These are phyloP conservation scores for Syncephalis plumigaleata DNA, from an alignment of 371 early-diverging fungal species.

Conservation along the genomic window DNA sequence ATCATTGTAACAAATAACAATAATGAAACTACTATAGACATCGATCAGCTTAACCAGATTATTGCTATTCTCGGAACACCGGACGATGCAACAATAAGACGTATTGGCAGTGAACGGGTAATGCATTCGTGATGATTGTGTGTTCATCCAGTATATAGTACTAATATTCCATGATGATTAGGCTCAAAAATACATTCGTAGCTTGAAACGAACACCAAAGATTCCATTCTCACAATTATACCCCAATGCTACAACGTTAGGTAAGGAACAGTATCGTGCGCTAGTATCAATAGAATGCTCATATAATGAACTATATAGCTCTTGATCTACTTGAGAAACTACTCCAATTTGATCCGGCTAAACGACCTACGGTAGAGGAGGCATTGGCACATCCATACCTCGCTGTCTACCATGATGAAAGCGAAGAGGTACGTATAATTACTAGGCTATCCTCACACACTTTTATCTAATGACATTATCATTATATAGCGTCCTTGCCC, in stretches of 20 bases:
- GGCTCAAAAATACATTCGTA: slow-evolving; percentile 92
- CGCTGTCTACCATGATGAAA: slow-evolving; percentile 54
- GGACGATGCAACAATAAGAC: slow-evolving; percentile 73
- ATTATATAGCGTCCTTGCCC: slow-evolving; percentile 35
- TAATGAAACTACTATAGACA: slow-evolving; percentile 24
- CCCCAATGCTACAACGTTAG: slow-evolving; percentile 42
- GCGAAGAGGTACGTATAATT: slow-evolving; percentile 36
- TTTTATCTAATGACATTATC: neutral
- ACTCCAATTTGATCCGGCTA: slow-evolving; percentile 61
- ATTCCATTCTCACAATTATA: slow-evolving; percentile 72
- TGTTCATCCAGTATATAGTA: neutral
- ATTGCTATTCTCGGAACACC: slow-evolving; percentile 95
- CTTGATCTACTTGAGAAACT: slow-evolving; percentile 66
- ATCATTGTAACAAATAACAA: neutral
- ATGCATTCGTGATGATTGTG: slow-evolving; percentile 1
- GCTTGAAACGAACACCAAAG: slow-evolving; percentile 72
- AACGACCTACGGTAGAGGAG: slow-evolving; percentile 64
- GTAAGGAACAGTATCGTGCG: slow-evolving; percentile 7
- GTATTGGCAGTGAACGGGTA: slow-evolving; percentile 68
- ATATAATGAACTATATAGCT: slow-evolving; percentile 33
- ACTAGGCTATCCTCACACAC: neutral
- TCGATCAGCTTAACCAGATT: slow-evolving; percentile 98
- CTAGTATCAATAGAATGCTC: neutral
- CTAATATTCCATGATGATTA: slow-evolving; percentile 10
- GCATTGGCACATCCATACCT: slow-evolving; percentile 68